phyloP scores from a whole-genome alignment of 2,329 filamentous ascomycete genomes.

The Rutstroemia sydowiana region DNA sequence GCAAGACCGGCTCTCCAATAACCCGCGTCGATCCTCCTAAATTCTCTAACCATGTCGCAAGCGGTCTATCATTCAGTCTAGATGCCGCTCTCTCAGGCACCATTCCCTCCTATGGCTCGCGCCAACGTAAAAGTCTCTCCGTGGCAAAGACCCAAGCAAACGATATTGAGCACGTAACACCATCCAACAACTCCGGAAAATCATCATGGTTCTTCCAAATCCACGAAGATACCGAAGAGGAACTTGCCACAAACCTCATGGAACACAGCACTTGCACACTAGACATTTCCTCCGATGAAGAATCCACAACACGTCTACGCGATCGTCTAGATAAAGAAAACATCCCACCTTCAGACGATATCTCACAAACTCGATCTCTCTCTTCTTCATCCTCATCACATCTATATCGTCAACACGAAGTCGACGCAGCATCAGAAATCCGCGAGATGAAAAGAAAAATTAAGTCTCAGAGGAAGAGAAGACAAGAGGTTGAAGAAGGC shows the following conservation, averaged over 20 bases:
- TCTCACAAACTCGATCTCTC: constrained; percentile 45
- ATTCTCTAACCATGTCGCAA: constrained; percentile 45
- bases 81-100: constrained; percentile 77
- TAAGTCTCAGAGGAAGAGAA: constrained; percentile 27
- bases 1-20: constrained; percentile 47
- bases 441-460: constrained; percentile 24
- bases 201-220: constrained; percentile 87
- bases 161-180: constrained; percentile 23
- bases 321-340: constrained; percentile 84
- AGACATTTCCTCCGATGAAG: constrained; percentile 86
- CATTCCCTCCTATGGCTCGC: constrained; percentile 53
- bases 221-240: constrained; percentile 82
- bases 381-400: constrained; percentile 12
- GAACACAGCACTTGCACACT: constrained; percentile 82
- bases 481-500: constrained; percentile 43
- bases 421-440: no score
- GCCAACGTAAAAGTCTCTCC: constrained; percentile 28
- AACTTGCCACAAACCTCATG: constrained; percentile 86
- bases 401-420: no score
- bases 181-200: constrained; percentile 43
- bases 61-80: constrained; percentile 62
- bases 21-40: constrained; percentile 62
- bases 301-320: constrained; percentile 46
- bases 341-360: constrained; percentile 64
- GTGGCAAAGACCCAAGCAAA: not conserved